These are phyloP conservation scores for Porpolomopsis calyptriformis DNA, from an alignment of 768 basidiomycete genomes.

Conservation along the genomic window DNA sequence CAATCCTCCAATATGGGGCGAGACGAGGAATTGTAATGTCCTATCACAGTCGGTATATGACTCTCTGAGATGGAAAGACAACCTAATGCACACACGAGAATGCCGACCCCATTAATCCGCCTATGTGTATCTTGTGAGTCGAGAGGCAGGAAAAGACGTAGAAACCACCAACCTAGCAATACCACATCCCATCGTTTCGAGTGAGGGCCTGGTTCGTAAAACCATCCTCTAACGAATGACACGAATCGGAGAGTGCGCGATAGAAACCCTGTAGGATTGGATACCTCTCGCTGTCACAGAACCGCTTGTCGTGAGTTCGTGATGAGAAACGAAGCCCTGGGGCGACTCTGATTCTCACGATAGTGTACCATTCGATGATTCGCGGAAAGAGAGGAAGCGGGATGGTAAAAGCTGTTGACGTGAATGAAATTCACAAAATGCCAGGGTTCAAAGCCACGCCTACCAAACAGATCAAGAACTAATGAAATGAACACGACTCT, in stretches of 20 bases:
- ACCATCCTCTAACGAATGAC: slow-evolving; percentile 50
- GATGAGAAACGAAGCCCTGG: not conserved
- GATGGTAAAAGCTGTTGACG: slow-evolving; percentile 63
- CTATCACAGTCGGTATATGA: slow-evolving; percentile 33
- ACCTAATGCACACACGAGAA: slow-evolving; percentile 64
- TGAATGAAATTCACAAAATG: not conserved
- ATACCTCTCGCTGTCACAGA: slow-evolving; percentile 50
- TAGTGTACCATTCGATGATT: slow-evolving; percentile 86
- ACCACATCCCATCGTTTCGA: slow-evolving; percentile 89
- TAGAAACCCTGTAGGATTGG: slow-evolving; percentile 61
- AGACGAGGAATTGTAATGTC: slow-evolving; percentile 74
- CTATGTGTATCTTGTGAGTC: slow-evolving; percentile 21
- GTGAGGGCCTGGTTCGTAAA: slow-evolving; percentile 49
- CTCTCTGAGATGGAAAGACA: not conserved
- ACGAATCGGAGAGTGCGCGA: slow-evolving; percentile 59
- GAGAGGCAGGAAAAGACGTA: not conserved
- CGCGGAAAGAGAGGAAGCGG: slow-evolving; percentile 97
- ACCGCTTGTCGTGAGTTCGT: slow-evolving; percentile 1
- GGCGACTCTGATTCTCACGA: slow-evolving; percentile 31
- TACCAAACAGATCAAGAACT: slow-evolving; percentile 66
- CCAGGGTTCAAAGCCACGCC: not conserved
- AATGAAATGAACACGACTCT: slow-evolving; percentile 82
- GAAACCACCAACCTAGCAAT: slow-evolving; percentile 54
- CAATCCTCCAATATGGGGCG: slow-evolving; percentile 70
- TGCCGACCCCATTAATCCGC: slow-evolving; percentile 86